phyloP scores from a whole-genome alignment of 2,329 filamentous ascomycete species.

The Beauveria caledonica region DNA sequence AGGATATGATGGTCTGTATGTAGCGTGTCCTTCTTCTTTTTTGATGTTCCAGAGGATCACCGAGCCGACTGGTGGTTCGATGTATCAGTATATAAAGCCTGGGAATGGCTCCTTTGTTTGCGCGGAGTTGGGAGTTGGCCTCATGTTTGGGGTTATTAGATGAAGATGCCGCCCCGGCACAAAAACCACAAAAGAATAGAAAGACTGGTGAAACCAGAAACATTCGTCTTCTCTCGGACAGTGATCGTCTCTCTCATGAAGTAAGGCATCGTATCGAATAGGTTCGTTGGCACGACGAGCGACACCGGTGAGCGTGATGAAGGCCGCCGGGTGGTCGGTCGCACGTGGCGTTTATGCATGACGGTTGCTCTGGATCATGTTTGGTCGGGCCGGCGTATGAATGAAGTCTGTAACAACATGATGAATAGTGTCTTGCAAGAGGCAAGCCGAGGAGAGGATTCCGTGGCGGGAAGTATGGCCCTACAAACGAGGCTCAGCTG shows the following conservation, averaged over 20 bases:
- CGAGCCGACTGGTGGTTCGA: neutral
- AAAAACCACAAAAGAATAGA: constrained; percentile 10
- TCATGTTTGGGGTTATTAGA: constrained; percentile 7
- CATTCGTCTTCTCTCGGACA: neutral
- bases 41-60: neutral
- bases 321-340: neutral
- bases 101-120: constrained; percentile 8
- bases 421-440: neutral
- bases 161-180: constrained; percentile 5
- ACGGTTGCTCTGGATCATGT: neutral
- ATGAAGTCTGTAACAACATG: no score
- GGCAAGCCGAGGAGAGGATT: neutral
- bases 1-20: constrained; percentile 13
- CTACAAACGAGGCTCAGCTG: constrained; percentile 4
- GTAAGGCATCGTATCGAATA: neutral
- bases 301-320: neutral
- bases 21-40: constrained; percentile 5
- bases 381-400: neutral
- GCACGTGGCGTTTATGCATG: neutral
- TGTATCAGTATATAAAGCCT: constrained; percentile 9
- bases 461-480: neutral
- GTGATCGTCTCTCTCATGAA: neutral
- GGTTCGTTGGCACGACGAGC: neutral
- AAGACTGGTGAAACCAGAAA: constrained; percentile 6
- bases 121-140: constrained; percentile 10